phyloP scores from a whole-genome alignment of 129 eudicot genomes.

The Flaveria brownii region DNA sequence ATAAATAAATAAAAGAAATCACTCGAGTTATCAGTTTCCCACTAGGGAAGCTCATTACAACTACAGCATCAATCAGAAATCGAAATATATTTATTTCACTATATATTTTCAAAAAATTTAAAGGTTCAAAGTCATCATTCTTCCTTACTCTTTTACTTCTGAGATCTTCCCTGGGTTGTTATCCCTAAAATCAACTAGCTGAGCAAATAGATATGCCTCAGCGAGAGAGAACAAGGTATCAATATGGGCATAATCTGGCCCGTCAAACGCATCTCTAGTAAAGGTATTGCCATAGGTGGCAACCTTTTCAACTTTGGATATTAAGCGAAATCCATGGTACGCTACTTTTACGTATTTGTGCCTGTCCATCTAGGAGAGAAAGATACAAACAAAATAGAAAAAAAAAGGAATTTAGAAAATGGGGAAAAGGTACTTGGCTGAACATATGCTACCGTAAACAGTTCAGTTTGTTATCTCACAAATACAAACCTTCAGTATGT shows the following conservation, averaged over 20 bases:
- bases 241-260: slow-evolving; percentile 89
- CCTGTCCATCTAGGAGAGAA: slow-evolving; percentile 74
- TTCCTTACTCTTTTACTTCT: slow-evolving; percentile 72
- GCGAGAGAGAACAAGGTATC: slow-evolving; percentile 95
- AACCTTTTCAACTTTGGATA: slow-evolving; percentile 78
- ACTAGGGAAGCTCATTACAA: slow-evolving; percentile 14
- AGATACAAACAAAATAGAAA: neutral
- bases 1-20: neutral
- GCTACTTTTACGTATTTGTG: slow-evolving; percentile 98
- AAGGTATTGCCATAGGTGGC: slow-evolving; percentile 73
- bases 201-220: slow-evolving; percentile 95
- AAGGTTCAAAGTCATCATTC: slow-evolving; percentile 26
- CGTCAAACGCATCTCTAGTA: slow-evolving; percentile 79
- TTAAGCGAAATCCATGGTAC: slow-evolving; percentile 82
- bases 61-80: slow-evolving; percentile 24
- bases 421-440: slow-evolving; percentile 8
- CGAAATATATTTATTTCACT: neutral
- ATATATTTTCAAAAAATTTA: slow-evolving; percentile 18
- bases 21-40: slow-evolving; percentile 9
- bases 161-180: slow-evolving; percentile 67
- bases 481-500: slow-evolving; percentile 78
- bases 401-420: neutral
- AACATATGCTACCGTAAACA: slow-evolving; percentile 13
- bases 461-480: neutral
- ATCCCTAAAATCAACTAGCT: slow-evolving; percentile 88